These are phyloP conservation scores for Chlorella sorokiniana DNA, from an alignment of 139 green algal genomes.

Conservation along the genomic window DNA sequence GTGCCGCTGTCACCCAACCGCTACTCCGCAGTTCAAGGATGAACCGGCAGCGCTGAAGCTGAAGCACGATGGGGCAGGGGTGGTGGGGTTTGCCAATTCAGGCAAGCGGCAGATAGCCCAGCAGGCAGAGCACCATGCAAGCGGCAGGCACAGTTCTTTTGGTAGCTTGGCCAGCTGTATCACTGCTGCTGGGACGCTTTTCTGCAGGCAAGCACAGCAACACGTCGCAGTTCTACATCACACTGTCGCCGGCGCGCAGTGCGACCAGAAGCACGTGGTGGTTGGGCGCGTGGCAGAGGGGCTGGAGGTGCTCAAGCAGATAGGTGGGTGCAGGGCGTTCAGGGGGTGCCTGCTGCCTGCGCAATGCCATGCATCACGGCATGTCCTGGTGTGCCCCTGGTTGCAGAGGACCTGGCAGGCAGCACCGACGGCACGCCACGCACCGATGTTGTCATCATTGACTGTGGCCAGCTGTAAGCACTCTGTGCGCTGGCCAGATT, in stretches of 20 bases:
- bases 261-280: constrained; percentile 89
- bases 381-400: too few species aligned
- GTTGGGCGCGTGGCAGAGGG: constrained; percentile 81
- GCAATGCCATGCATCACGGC: background rate
- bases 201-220: constrained; percentile 86
- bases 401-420: constrained; percentile 19
- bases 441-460: background rate
- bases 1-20: too few species aligned
- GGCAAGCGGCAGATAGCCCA: background rate
- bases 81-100: constrained; percentile 83
- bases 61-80: constrained; percentile 73
- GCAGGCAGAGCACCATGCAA: background rate
- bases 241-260: constrained; percentile 65
- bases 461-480: background rate
- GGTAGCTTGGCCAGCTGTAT: background rate
- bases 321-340: constrained; percentile 47
- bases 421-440: background rate
- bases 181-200: background rate
- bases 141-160: background rate
- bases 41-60: constrained; percentile 77
- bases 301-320: constrained; percentile 70
- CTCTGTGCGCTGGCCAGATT: background rate
- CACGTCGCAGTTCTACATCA: constrained; percentile 89
- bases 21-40: constrained; percentile 73
- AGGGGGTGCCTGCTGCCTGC: background rate